These are phyloP conservation scores for Orbilia javanica DNA, from an alignment of 2,329 filamentous ascomycete species.

Conservation along the genomic window DNA sequence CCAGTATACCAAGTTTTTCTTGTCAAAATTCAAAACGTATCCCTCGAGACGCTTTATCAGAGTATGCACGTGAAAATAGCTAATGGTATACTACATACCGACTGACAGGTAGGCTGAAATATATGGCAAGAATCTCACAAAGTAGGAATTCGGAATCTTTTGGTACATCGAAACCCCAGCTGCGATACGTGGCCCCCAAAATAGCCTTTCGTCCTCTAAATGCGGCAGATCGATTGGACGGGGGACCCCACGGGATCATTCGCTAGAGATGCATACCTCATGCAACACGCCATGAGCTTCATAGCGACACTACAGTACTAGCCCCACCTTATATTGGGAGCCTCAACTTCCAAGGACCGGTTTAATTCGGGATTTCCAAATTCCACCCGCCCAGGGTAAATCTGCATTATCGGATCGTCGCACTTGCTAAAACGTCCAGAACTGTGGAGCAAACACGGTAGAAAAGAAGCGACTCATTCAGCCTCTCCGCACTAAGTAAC, in stretches of 20 bases:
- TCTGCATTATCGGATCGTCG: neutral
- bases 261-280: neutral
- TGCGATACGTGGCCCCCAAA: neutral
- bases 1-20: too few species aligned
- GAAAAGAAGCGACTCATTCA: conserved; percentile 17
- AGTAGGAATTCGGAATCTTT: neutral
- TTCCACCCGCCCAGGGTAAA: neutral
- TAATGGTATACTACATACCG: too few species aligned
- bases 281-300: too few species aligned
- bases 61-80: neutral
- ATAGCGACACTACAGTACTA: too few species aligned
- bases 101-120: neutral
- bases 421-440: conserved; percentile 29
- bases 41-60: neutral
- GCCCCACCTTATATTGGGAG: neutral
- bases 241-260: conserved; percentile 19
- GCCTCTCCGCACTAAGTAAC: conserved; percentile 29
- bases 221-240: neutral
- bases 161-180: neutral
- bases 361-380: conserved; percentile 11
- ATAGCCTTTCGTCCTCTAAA: neutral
- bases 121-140: neutral
- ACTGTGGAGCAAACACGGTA: neutral
- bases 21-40: too few species aligned
- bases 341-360: conserved; percentile 15